phyloP scores from a whole-genome alignment of 2,329 filamentous ascomycete genomes.

The Rhinocladiella mackenziei region DNA sequence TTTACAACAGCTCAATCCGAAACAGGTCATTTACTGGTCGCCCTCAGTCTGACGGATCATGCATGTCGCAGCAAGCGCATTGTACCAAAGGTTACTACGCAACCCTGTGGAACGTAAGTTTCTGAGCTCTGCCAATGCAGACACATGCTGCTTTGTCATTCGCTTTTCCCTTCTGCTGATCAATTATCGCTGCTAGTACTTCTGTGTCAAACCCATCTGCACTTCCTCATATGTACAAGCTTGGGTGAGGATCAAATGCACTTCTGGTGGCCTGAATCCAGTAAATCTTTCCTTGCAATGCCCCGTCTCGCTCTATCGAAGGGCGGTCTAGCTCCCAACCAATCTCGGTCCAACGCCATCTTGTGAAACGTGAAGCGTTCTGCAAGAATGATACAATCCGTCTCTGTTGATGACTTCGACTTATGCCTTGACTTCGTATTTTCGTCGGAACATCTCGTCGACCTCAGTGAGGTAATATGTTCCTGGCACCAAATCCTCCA shows the following conservation, averaged over 20 bases:
- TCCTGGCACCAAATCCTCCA: slow-evolving; percentile 61
- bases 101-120: slow-evolving; percentile 3
- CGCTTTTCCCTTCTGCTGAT: slow-evolving; percentile 12
- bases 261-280: slow-evolving; percentile 5
- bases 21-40: slow-evolving; percentile 21
- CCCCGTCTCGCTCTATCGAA: slow-evolving; percentile 9
- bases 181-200: slow-evolving; percentile 3
- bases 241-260: slow-evolving; percentile 5
- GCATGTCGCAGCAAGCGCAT: slow-evolving; percentile 12
- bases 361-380: slow-evolving; percentile 19
- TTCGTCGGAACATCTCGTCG: slow-evolving; percentile 81
- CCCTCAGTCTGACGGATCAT: slow-evolving; percentile 10
- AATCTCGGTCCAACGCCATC: slow-evolving; percentile 20
- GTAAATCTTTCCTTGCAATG: slow-evolving; percentile 11
- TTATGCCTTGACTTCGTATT: slow-evolving; percentile 71
- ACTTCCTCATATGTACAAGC: slow-evolving; percentile 24
- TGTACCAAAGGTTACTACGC: not conserved
- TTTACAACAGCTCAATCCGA: slow-evolving; percentile 10
- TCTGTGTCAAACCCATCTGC: not conserved
- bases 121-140: slow-evolving; percentile 3
- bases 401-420: slow-evolving; percentile 3
- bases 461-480: slow-evolving; percentile 77
- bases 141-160: slow-evolving; percentile 4
- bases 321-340: slow-evolving; percentile 15
- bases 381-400: slow-evolving; percentile 16